Percentiles rank a stretch among this genome's conserved stretches.
phyloP scores from a whole-genome alignment of 2,329 filamentous ascomycete genomes.

The Phialemoniopsis sp. region DNA sequence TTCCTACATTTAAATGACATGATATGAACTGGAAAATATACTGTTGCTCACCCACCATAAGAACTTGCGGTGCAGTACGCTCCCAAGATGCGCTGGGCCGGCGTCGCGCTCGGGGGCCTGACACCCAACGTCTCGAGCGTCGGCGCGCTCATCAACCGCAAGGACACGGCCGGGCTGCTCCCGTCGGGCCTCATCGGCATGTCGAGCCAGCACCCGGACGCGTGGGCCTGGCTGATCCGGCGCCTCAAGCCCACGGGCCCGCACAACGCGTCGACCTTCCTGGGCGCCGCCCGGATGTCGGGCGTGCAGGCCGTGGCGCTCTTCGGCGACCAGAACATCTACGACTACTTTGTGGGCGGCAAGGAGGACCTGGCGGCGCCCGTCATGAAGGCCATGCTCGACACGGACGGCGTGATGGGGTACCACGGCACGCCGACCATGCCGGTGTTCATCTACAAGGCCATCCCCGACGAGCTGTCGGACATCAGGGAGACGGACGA shows the following conservation, averaged over 20 bases:
- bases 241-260: constrained; percentile 20
- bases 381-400: constrained; percentile 16
- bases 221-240: constrained; percentile 15
- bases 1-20: too few species aligned
- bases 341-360: constrained; percentile 34
- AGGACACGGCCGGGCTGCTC: constrained; percentile 25
- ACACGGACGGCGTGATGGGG: constrained; percentile 24
- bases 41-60: too few species aligned
- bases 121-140: constrained; percentile 33
- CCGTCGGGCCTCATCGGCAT: constrained; percentile 26
- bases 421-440: constrained; percentile 36
- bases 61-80: constrained; percentile 43
- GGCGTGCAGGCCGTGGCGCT: constrained; percentile 14
- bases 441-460: constrained; percentile 43
- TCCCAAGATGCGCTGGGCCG: constrained; percentile 38
- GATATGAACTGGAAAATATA: too few species aligned
- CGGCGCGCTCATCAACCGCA: constrained; percentile 23
- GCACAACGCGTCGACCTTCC: constrained; percentile 27
- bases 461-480: constrained; percentile 35
- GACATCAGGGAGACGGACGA: constrained; percentile 33
- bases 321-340: constrained; percentile 29
- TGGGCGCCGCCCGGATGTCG: constrained; percentile 18
- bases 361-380: constrained; percentile 14
- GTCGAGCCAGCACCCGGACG: constrained; percentile 24
- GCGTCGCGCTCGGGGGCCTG: constrained; percentile 40